Evolutionary conservation across 2,329 filamentous ascomycete species (phyloP), one percentile per base, ranked within the genome.

Genomic region (Bipolaris cookei): DNA sequence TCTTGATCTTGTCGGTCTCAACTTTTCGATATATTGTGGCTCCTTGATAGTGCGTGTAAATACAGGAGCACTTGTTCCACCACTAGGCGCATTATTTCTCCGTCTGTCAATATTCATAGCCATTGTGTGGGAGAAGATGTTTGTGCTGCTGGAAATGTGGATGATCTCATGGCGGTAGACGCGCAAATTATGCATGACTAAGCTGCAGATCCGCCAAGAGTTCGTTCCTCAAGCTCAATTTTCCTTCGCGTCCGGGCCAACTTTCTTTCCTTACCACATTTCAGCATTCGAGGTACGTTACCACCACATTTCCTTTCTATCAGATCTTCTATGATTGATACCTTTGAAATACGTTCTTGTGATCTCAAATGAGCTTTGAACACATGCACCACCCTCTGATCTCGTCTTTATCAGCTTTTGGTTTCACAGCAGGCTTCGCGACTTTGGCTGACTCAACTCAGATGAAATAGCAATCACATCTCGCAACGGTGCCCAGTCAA

Each of bases 11-110:
- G 79, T 76, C 61, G 87, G 83, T 63, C 78, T 77, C 45, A 80
- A 70, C 59, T 79, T 77, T 51, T 79, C 68, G 32, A 77, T 66
- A 43, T 79, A 77, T 21, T 78, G 76, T 11, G 82, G 77, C 63
- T 86, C 77, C 39, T 80, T 76, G 14, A 80, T 70, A 21, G 80
- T 79, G 56, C 79, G 78, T 47, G 81, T 84, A 72, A 88, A 97
- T 3, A 92, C 79, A 1, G 92, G 91, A 14, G 92, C 85, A 32
- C 84, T 79, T 7, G 92, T 98, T 25, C 86, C 86, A 51, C 91
- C 90, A 38, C 87, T 82, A 6, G 95, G 95, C 4, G 92, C 92
- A 78, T 98, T 98, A 65, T 97, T 88, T 68, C 95, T 88, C 79
- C 94, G 88, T 76, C 93, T 87, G 76, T 99, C 95, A 11, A 61